Evolutionary conservation across 106 monocot species (phyloP), one percentile per base, ranked within the genome.

Genomic region (Agapanthus africanus): DNA sequence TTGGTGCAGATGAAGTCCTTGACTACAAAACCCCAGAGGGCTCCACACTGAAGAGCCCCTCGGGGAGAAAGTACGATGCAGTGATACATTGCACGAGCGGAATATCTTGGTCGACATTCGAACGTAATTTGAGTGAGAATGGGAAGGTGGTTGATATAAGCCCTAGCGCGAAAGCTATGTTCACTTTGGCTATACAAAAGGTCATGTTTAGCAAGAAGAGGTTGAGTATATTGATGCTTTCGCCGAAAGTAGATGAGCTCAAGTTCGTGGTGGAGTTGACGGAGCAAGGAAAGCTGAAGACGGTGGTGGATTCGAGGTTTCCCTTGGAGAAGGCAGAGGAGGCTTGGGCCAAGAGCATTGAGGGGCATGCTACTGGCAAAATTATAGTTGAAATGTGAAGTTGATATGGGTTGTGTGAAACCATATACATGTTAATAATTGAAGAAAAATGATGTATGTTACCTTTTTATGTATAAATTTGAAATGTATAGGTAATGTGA

Each of bases 331-430:
- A 69, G 63, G 79, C 76, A 0, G 69, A 79, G 72, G 79, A 69
- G 56, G 83, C 79, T 15, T 83, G 79, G 79, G 71, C 72, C 6
- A 83, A 73, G 49, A 76, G 71, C 69, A 76, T 76, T 35, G 63
- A 42, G 8, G 83, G 79, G n/a, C 83, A 79, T 76, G 79, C 83
- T 13, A 79, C 79, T 1, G 83, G 83, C 25, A 83, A 83, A 76
- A 59, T 83, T 22, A 57, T 83, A 16, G 65, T 79, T 30, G 76
- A 79, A 52, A 73, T 83, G 75, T 76, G 41, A 76, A 8, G n/a
- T n/a, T n/a, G n/a, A n/a, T n/a, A n/a, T n/a, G n/a, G n/a, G n/a
- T n/a, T n/a, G n/a, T n/a, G n/a, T n/a, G n/a, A n/a, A n/a, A n/a
- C n/a, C n/a, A n/a, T n/a, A n/a, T n/a, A n/a, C n/a, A n/a, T n/a